phyloP scores from a whole-genome alignment of 2,329 filamentous ascomycete genomes.

The Fusarium poae region DNA sequence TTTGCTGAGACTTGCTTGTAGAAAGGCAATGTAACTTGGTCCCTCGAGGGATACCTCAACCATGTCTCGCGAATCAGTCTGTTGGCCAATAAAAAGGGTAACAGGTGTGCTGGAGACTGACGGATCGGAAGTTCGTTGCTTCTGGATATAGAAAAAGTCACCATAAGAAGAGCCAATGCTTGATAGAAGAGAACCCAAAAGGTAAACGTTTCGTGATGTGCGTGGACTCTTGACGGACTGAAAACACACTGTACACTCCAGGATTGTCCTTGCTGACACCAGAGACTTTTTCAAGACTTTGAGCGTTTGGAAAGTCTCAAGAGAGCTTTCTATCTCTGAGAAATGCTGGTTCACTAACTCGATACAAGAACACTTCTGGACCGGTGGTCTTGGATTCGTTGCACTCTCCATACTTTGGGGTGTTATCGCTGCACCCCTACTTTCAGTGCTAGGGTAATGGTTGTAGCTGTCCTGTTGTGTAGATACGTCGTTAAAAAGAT shows the following conservation, averaged over 20 bases:
- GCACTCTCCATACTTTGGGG: neutral
- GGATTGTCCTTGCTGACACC: neutral
- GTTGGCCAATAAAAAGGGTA: neutral
- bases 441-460: neutral
- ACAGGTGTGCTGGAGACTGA: neutral
- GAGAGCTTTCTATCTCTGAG: constrained; percentile 11
- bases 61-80: neutral
- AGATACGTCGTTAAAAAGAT: neutral
- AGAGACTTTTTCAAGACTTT: constrained; percentile 18
- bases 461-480: neutral
- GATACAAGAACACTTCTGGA: constrained; percentile 12
- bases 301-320: constrained; percentile 21
- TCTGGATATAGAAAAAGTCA: constrained; percentile 21
- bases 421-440: neutral
- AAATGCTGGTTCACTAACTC: constrained; percentile 23
- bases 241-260: constrained; percentile 20
- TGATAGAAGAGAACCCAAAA: neutral
- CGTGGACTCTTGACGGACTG: constrained; percentile 21
- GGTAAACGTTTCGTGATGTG: constrained; percentile 5
- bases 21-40: neutral
- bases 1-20: constrained; percentile 6
- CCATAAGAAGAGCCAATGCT: constrained; percentile 21
- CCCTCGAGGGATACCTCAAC: constrained; percentile 13
- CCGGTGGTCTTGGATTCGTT: rapidly evolving
- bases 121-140: constrained; percentile 6